Percentiles rank a stretch among this genome's conserved stretches.
Evolutionary conservation across 2,329 filamentous ascomycete species (phyloP).

Genomic region (Phyllosticta citrichinensis): DNA sequence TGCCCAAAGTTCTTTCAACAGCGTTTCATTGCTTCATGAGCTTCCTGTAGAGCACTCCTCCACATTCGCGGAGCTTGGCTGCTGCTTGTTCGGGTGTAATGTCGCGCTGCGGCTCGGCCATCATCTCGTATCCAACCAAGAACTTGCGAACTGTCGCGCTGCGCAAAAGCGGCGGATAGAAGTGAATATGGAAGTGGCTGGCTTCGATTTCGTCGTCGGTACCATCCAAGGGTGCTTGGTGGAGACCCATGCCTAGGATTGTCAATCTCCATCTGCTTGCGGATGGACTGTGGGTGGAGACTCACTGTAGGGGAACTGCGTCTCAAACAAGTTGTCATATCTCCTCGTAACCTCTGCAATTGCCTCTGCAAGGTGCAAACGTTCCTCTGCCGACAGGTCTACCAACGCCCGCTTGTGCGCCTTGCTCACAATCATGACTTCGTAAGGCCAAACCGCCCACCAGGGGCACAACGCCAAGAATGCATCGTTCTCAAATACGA

Average conservation of each 20-base stretch:
- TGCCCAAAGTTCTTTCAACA: not conserved
- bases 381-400: conserved; percentile 65
- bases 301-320: conserved; percentile 86
- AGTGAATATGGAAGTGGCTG: conserved; percentile 93
- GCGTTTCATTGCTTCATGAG: conserved; percentile 18
- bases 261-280: not conserved
- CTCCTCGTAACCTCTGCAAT: conserved; percentile 80
- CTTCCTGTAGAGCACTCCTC: conserved; percentile 73
- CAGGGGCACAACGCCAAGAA: conserved; percentile 90
- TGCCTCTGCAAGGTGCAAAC: conserved; percentile 64
- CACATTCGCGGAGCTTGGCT: conserved; percentile 62
- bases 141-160: conserved; percentile 95
- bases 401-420: conserved; percentile 75
- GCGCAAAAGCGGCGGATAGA: conserved; percentile 86
- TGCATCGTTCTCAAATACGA: conserved; percentile 76
- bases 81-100: conserved; percentile 96
- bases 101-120: conserved; percentile 96
- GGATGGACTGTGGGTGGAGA: conserved; percentile 12
- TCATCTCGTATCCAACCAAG: conserved; percentile 77
- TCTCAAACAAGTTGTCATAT: conserved; percentile 97
- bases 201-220: conserved; percentile 70
- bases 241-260: conserved; percentile 68
- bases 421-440: conserved; percentile 82
- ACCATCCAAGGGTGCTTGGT: conserved; percentile 83
- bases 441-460: conserved; percentile 98